These are phyloP conservation scores for Wickerhamomyces silvicola DNA, from an alignment of 805 yeast species.

Conservation along the genomic window DNA sequence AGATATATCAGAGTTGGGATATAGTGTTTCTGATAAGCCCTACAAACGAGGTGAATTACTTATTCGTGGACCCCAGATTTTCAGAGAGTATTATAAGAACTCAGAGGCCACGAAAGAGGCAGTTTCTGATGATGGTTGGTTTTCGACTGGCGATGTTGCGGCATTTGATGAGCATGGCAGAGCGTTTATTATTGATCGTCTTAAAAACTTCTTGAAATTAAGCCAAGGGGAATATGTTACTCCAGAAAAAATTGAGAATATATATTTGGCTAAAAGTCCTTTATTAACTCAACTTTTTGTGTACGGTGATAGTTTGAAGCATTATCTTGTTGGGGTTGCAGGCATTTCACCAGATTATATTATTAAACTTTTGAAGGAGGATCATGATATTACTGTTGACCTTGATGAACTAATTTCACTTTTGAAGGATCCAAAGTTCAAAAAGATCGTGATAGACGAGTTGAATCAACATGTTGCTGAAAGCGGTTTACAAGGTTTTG, in stretches of 20 bases:
- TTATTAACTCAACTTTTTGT: constrained; percentile 40
- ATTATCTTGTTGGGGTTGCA: constrained; percentile 45
- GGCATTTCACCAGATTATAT: constrained; percentile 43
- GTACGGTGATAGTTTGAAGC: constrained; percentile 51
- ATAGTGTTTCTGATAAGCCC: constrained; percentile 39
- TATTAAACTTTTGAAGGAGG: constrained; percentile 8
- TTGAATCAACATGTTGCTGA: constrained; percentile 15
- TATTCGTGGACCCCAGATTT: constrained; percentile 51
- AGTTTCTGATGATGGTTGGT: constrained; percentile 46
- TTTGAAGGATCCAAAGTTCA: constrained; percentile 15
- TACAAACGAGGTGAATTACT: constrained; percentile 47
- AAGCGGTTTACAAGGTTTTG: constrained; percentile 51
- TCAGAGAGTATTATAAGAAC: constrained; percentile 44
- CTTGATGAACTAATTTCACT: constrained; percentile 6
- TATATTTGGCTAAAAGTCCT: constrained; percentile 39
- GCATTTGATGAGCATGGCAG: constrained; percentile 29
- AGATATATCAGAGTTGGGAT: constrained; percentile 46
- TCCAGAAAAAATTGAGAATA: constrained; percentile 59
- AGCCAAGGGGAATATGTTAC: constrained; percentile 54
- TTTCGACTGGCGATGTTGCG: constrained; percentile 54
- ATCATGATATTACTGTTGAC: constrained; percentile 4
- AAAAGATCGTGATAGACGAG: constrained; percentile 12
- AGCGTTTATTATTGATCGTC: constrained; percentile 48
- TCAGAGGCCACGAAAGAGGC: constrained; percentile 40
- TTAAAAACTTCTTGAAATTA: constrained; percentile 61